Percentiles rank a stretch among this genome's conserved stretches.
Evolutionary conservation across 2,329 filamentous ascomycete species (phyloP).

Genomic region (Coleophoma cylindrospora): DNA sequence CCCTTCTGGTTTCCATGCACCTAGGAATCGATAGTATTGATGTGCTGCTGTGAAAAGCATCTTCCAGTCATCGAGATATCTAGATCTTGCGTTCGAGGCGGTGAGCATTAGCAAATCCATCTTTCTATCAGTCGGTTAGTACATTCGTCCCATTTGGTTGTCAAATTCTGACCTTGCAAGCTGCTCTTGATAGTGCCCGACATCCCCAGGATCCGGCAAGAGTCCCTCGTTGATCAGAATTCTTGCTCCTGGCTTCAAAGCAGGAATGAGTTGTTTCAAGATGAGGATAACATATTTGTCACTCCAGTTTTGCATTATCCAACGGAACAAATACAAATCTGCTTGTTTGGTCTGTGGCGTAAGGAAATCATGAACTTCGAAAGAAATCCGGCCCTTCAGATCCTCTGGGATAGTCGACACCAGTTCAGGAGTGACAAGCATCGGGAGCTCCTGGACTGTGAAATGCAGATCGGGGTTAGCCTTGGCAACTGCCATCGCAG

Average conservation of each 20-base stretch:
- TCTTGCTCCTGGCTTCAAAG: constrained; percentile 34
- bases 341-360: constrained; percentile 32
- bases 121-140: too few relatives aligned
- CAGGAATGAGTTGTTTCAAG: constrained; percentile 30
- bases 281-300: constrained; percentile 31
- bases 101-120: too few relatives aligned
- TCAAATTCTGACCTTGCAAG: too few relatives aligned
- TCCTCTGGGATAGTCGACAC: not conserved
- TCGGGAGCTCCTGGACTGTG: constrained; percentile 16
- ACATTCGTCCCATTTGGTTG: too few relatives aligned
- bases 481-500: constrained; percentile 18
- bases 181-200: too few relatives aligned
- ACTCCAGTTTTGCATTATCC: constrained; percentile 43
- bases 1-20: constrained; percentile 18
- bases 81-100: constrained; percentile 36
- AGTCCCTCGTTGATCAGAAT: constrained; percentile 30
- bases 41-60: constrained; percentile 40
- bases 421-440: constrained; percentile 35
- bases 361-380: constrained; percentile 38
- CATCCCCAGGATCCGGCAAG: constrained; percentile 3
- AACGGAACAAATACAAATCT: constrained; percentile 39
- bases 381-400: constrained; percentile 20
- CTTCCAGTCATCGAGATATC: constrained; percentile 39
- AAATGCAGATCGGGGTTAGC: constrained; percentile 18
- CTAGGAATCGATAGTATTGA: constrained; percentile 29